Base-by-base conservation (phyloP, 345 rosid species). In the Cardamine resedifolia region DNA sequence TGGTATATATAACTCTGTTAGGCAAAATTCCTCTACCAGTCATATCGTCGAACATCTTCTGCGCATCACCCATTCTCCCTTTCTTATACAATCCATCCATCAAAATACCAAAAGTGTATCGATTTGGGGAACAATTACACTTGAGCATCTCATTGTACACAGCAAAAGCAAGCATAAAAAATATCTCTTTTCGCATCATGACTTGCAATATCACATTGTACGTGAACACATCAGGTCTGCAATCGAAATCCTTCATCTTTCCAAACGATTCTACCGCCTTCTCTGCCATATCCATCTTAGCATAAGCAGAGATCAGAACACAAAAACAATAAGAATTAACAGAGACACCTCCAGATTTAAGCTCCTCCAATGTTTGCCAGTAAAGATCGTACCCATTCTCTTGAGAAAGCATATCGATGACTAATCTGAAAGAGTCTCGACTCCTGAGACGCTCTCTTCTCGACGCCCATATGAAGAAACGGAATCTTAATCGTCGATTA, bases 21-120 rank as follows among this genome's bases (percentile, higher is more conserved):
- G 99, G 96, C 39, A 30, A 52, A 31, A 90, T 72, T 10, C 88
- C 90, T 71, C 84, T 84, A 11, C 51, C 19, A 0, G 71, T 41
- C 99, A 95, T 95, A 80, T 89, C 93, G 47, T 89, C 91, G 19
- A 91, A 81, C 97, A 95, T n/a, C 70, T 79, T 77, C 49, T 84
- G 85, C 4, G 99, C 96, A 62, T 86, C 82, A 8, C 34, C n/a
- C 9, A 66, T 77, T 59, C 84, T 81, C 39, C 89, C 86, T 74
- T 76, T 68, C 74, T 85, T 85, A 15, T 82, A 81, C 80, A 86
- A 63, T 1, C 93, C 95, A 26, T 81, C 78, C 44, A 94, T 85
- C 88, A 91, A 73, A 67, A 87, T 83, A 18, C 78, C 31, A 73
- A 81, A 94, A 1, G 97, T 95, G 28, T 49, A 77, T 26, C 20